Evolutionary conservation across 306 rosid species (phyloP).

Genomic region (Senna siamea): DNA sequence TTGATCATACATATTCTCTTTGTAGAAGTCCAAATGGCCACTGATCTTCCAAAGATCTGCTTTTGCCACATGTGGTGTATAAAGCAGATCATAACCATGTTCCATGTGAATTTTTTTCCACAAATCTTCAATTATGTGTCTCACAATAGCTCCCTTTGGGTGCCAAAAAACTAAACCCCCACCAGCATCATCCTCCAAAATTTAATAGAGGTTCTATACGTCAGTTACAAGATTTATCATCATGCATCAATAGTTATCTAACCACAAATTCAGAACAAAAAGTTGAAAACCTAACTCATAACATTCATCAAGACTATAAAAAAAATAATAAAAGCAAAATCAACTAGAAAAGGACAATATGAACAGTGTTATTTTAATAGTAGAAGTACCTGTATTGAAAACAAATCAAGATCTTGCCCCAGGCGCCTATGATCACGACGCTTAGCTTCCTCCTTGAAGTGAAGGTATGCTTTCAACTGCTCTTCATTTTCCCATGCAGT

Average conservation of each 20-base stretch:
- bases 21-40: conserved; percentile 94
- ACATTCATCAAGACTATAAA: conserved; percentile 24
- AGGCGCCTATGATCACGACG: conserved; percentile 96
- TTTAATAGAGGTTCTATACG: conserved; percentile 37
- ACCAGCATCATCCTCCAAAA: conserved; percentile 87
- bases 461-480: conserved; percentile 85
- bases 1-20: conserved; percentile 93
- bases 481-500: conserved; percentile 98
- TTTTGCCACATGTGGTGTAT: conserved; percentile 97
- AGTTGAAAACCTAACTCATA: conserved; percentile 3
- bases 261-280: conserved; percentile 29
- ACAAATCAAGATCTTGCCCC: conserved; percentile 96
- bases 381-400: conserved; percentile 88
- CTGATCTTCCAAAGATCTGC: conserved; percentile 98
- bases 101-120: conserved; percentile 85
- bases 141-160: conserved; percentile 94
- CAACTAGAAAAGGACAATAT: conserved; percentile 18
- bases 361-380: conserved; percentile 10
- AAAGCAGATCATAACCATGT: conserved; percentile 82
- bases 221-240: conserved; percentile 32
- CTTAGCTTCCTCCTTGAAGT: conserved; percentile 95
- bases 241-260: conserved; percentile 33
- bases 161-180: conserved; percentile 99
- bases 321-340: conserved; percentile 29
- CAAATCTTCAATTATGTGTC: conserved; percentile 85